Evolutionary conservation across 2,329 filamentous ascomycete species (phyloP).

Genomic region (Aureobasidium musti): DNA sequence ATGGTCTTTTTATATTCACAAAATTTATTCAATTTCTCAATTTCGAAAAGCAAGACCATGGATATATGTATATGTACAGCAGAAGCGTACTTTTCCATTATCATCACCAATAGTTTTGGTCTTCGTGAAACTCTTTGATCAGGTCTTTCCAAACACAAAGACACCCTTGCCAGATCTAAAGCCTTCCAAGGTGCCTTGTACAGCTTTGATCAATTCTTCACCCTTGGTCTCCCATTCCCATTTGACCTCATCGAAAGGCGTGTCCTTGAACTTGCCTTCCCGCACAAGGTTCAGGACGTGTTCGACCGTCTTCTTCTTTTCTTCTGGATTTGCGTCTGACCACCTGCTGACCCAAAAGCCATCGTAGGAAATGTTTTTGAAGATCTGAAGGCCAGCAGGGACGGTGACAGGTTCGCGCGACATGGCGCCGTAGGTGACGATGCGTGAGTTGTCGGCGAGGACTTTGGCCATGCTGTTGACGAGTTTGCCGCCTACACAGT

Average conservation of each 20-base stretch:
- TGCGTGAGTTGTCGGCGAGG: slow-evolving; percentile 64
- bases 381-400: slow-evolving; percentile 84
- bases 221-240: slow-evolving; percentile 84
- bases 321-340: slow-evolving; percentile 72
- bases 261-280: slow-evolving; percentile 76
- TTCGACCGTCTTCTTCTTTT: slow-evolving; percentile 77
- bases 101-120: too few species aligned
- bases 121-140: too few species aligned
- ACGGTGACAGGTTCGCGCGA: slow-evolving; percentile 79
- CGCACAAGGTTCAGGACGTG: slow-evolving; percentile 78
- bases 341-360: slow-evolving; percentile 96
- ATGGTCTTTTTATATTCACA: neutral
- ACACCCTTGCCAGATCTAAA: slow-evolving; percentile 88
- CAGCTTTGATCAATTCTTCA: slow-evolving; percentile 67
- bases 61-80: neutral
- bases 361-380: slow-evolving; percentile 83
- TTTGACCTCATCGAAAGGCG: slow-evolving; percentile 75
- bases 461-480: slow-evolving; percentile 76
- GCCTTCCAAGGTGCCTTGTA: slow-evolving; percentile 79
- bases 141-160: slow-evolving; percentile 71
- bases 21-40: neutral
- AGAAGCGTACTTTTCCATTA: neutral
- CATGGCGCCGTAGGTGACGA: slow-evolving; percentile 98
- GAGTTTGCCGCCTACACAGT: slow-evolving; percentile 90
- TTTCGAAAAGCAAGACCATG: neutral